Conservation (phyloP, 768 basidiomycete species). For the Trametes maxima region DNA sequence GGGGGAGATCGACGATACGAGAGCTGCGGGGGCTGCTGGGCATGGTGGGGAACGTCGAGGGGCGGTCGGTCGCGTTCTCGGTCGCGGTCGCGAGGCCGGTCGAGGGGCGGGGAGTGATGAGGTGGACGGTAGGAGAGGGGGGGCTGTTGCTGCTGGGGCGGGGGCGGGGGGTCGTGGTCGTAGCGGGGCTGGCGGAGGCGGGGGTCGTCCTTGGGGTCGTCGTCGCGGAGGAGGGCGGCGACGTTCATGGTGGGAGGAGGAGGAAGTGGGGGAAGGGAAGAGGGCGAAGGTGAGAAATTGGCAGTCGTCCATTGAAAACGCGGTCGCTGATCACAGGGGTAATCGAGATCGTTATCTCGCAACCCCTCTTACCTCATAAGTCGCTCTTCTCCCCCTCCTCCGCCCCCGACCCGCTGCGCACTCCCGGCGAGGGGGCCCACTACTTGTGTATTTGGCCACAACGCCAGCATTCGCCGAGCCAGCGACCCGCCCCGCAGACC, state of each 20-base stretch:
- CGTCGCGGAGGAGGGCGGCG: conserved; percentile 60
- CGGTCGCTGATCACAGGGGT: conserved; percentile 36
- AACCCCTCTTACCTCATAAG: conserved; percentile 22
- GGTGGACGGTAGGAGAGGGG: conserved; percentile 34
- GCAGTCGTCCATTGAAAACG: conserved; percentile 28
- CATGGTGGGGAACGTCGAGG: conserved; percentile 21
- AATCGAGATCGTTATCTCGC: conserved; percentile 37
- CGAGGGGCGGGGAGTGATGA: conserved; percentile 31
- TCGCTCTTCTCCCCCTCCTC: conserved; percentile 5
- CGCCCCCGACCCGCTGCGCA: background rate
- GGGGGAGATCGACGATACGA: conserved; percentile 24
- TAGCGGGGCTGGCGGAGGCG: conserved; percentile 36
- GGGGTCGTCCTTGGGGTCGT: conserved; percentile 64
- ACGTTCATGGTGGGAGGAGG: conserved; percentile 58
- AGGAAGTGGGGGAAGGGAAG: conserved; percentile 25
- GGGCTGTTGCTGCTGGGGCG: conserved; percentile 31
- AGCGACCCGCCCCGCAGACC: too few relatives aligned
- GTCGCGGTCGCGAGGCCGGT: conserved; percentile 29
- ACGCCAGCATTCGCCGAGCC: too few relatives aligned
- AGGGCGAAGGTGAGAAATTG: conserved; percentile 31
- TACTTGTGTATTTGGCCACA: too few relatives aligned
- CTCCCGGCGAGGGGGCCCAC: too few relatives aligned
- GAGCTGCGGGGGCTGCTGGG: conserved; percentile 24
- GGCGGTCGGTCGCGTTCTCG: conserved; percentile 29
- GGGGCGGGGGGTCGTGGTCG: conserved; percentile 32